These are phyloP conservation scores for Chytridiales sp. DNA, from an alignment of 371 early-diverging fungal species.

Conservation along the genomic window DNA sequence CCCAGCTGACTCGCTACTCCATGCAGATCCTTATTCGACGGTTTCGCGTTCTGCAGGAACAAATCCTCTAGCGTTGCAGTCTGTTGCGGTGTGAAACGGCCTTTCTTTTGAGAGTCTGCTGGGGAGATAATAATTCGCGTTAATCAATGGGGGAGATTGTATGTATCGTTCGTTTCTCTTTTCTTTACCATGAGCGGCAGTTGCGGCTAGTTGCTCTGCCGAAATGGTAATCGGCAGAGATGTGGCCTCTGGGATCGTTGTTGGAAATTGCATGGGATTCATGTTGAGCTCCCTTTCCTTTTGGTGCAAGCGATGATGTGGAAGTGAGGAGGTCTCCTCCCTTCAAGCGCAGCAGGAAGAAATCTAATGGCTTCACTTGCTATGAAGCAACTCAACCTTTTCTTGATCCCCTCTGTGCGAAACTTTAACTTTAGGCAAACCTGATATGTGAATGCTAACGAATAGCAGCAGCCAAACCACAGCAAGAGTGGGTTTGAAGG, in stretches of 20 bases:
- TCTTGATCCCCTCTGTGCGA: background rate
- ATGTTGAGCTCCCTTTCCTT: no score
- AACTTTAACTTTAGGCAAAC: background rate
- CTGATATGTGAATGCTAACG: background rate
- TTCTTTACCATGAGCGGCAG: background rate
- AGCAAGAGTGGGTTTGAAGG: background rate
- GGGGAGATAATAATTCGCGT: no score
- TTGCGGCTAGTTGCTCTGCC: background rate
- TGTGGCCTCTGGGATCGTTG: background rate
- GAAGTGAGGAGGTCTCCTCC: no score
- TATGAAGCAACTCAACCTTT: no score
- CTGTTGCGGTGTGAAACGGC: background rate
- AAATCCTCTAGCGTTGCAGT: background rate
- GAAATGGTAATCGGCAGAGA: background rate
- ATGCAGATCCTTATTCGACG: constrained; percentile 1
- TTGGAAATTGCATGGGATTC: no score
- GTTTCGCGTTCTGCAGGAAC: background rate
- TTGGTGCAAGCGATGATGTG: no score
- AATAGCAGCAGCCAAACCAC: background rate
- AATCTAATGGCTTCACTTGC: no score
- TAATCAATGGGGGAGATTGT: no score
- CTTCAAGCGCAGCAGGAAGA: no score
- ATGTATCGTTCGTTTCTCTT: no score
- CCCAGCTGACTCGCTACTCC: no score
- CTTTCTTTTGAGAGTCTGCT: no score